Evolutionary conservation across 1,139 yeast species (phyloP), one percentile per base, ranked within the genome.

Genomic region (Dujonia santamariae): DNA sequence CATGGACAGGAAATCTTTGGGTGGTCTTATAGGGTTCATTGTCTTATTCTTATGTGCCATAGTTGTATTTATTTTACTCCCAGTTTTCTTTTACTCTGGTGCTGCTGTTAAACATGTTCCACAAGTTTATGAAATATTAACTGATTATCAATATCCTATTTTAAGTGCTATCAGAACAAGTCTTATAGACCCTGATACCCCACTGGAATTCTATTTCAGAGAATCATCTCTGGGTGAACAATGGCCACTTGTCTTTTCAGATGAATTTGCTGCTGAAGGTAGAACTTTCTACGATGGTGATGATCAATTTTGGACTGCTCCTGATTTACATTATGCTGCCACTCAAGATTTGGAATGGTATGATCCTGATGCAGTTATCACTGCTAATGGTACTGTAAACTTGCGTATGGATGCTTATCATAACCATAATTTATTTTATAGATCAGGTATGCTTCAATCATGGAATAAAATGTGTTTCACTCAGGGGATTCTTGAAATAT

Each of bases 301-400:
- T 36, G 63, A 57, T 43, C 63, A 57, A 39, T 57, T 56, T 35
- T 57, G 53, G 42, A 45, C 50, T 19, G 61, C 56, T 3, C 53
- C 53, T 4, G 60, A 56, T 35, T 32, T 57, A 23, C 53, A 56
- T 37, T 57, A 57, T 34, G 60, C 42, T 36, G 61, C 63, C 30
- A 57, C 63, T 26, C 44, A 53, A 33, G 63, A 57, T 37, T 52
- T 57, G 47, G 63, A 57, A 37, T 57, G 62, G 62, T 57, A 57
- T 39, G 60, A 54, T 30, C 63, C 63, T 4, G 63, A 57, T 28
- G 62, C 62, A 0, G 56, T 44, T 19, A 44, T 52, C 28, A 57
- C 63, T 4, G 45, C 44, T 7, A 51, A 56, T 31, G 63, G 63
- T 14, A 52, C 61, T 3, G 42, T 57, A 20, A 32, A 37, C 22